Base-by-base conservation (phyloP, 2,329 filamentous ascomycete genomes). In the Cryphonectria carpinicola region DNA sequence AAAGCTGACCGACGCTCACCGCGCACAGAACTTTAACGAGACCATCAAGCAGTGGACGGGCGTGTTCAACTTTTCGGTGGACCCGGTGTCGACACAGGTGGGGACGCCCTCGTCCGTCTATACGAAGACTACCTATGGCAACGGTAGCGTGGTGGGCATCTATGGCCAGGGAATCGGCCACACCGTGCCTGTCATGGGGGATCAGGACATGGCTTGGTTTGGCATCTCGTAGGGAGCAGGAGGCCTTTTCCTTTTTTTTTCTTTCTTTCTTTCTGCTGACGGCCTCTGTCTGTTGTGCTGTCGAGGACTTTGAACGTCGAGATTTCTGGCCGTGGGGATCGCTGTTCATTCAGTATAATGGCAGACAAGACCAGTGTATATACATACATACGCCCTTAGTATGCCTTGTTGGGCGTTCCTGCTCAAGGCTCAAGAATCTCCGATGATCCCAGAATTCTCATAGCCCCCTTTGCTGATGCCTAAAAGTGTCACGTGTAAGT, bases 11-110 rank as follows among this genome's bases (percentile, higher is more conserved):
- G 19, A 56, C 3, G 4, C 11, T 39, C 43, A 10, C 19, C 17
- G 80, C 25, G 46, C 76, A 79, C 76, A 79, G 41, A 82, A 83
- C 75, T 80, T 80, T 73, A 76, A 77, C 68, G 82, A 84, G 75
- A 79, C 79, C 22, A 73, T 85, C 68, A 84, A 84, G 76, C 79
- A 85, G 73, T 85, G 83, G 83, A 81, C 81, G 22, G 80, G 82
- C 60, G 84, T 88, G 8, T 79, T 84, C 32, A 82, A 82, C 13
- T 74, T 76, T 70, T 66, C 65, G 13, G 74, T 77, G 46, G 77
- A 73, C 71, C 76, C 75, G 46, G 76, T 78, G 69, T 78, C 77
- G 66, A 73, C 79, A 60, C 69, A 67, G 69, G 46, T 76, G 60
- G 77, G 80, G 71, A 79, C 75, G 25, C 81, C 81, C 1, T 75